A percentile compares a stretch with the other conserved stretches of the same genome.
Conservation (phyloP, 1,139 yeast species). For the Pneumocystis murina region DNA sequence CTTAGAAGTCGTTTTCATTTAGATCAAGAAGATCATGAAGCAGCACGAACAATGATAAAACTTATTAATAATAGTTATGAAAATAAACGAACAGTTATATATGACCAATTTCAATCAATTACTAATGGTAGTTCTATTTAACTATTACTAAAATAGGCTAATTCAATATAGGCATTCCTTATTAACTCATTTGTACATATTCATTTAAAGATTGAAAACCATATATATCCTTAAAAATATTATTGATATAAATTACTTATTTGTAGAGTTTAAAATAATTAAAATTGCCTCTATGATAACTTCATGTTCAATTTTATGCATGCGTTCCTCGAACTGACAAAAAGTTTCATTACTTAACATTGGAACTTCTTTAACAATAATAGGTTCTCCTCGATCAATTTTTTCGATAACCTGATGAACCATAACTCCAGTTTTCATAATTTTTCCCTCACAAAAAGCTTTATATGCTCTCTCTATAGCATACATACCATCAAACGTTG, state of each 20-base stretch:
- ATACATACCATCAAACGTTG: conserved; percentile 91
- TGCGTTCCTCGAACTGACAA: conserved; percentile 66
- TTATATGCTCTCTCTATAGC: conserved; percentile 94
- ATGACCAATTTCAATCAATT: conserved; percentile 90
- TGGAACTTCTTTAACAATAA: conserved; percentile 63
- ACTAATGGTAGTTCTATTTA: conserved; percentile 94
- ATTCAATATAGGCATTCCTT: not conserved
- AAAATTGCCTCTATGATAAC: conserved; percentile 67
- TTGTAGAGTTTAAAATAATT: not conserved
- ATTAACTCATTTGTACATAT: conserved; percentile 1
- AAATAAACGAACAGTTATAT: conserved; percentile 80
- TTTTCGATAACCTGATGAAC: conserved; percentile 87
- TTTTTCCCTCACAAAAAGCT: conserved; percentile 73
- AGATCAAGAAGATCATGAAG: conserved; percentile 66
- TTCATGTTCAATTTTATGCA: conserved; percentile 70
- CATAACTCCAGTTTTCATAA: conserved; percentile 84
- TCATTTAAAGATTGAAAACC: not conserved
- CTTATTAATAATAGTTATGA: conserved; percentile 73
- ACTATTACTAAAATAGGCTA: not conserved
- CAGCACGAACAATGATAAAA: conserved; percentile 60
- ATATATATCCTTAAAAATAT: not conserved
- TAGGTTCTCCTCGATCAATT: conserved; percentile 85
- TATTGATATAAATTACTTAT: not conserved
- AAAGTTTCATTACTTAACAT: conserved; percentile 56
- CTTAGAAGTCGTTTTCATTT: conserved; percentile 70